Percentiles rank a stretch among this genome's conserved stretches.
Evolutionary conservation across 495 filamentous ascomycete species (phyloP).

Genomic region (Aspergillus affinis): DNA sequence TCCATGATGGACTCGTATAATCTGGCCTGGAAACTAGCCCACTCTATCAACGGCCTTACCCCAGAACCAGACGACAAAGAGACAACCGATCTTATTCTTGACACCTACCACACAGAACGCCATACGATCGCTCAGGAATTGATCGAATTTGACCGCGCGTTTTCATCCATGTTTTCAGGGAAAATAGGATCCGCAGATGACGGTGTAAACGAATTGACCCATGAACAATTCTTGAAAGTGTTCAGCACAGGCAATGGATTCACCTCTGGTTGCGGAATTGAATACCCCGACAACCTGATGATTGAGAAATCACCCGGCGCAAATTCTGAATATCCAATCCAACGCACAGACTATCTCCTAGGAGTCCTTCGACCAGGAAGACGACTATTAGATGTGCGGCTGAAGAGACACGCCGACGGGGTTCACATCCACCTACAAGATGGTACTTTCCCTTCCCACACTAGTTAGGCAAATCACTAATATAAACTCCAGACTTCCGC

Average conservation of each 20-base stretch:
- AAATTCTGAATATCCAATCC: conserved; percentile 25
- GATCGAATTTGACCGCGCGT: conserved; percentile 67
- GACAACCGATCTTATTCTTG: conserved; percentile 54
- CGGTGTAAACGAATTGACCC: conserved; percentile 38
- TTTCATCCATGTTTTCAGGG: conserved; percentile 52
- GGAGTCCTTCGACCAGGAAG: conserved; percentile 38
- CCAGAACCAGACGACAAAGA: conserved; percentile 23
- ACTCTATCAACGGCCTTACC: conserved; percentile 64
- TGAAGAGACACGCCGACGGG: conserved; percentile 47
- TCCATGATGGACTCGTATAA: conserved; percentile 83
- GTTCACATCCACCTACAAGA: conserved; percentile 47
- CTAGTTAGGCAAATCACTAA: neutral
- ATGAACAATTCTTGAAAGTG: conserved; percentile 52
- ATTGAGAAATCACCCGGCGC: conserved; percentile 28
- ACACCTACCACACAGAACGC: conserved; percentile 70
- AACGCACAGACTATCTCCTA: conserved; percentile 44
- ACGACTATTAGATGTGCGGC: conserved; percentile 34
- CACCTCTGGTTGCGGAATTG: conserved; percentile 46
- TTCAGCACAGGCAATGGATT: conserved; percentile 49
- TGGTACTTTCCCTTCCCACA: conserved; percentile 25
- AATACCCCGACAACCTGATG: conserved; percentile 44
- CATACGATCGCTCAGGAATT: conserved; percentile 68
- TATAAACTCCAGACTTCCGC: conserved; percentile 29
- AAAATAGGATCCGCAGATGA: conserved; percentile 41
- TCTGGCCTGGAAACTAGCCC: conserved; percentile 80